Evolutionary conservation across 768 basidiomycete species (phyloP).

Genomic region (Tylopilus sp.): DNA sequence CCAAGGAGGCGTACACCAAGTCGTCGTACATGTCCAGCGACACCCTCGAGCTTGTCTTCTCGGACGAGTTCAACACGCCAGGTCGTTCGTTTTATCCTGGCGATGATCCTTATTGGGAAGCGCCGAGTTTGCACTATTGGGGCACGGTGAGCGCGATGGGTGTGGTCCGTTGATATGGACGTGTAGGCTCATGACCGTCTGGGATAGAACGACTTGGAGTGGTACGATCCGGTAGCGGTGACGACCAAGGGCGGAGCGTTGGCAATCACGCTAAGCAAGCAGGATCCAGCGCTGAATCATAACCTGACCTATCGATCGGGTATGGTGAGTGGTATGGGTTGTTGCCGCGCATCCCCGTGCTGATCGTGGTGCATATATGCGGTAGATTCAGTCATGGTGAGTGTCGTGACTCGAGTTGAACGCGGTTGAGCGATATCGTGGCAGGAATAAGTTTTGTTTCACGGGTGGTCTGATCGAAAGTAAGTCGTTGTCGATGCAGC

Average conservation of each 20-base stretch:
- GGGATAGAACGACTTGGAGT: slow-evolving; percentile 44
- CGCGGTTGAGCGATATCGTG: slow-evolving; percentile 2
- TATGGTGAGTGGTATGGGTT: slow-evolving; percentile 25
- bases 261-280: slow-evolving; percentile 46
- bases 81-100: slow-evolving; percentile 70
- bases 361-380: slow-evolving; percentile 12
- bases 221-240: slow-evolving; percentile 55
- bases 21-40: slow-evolving; percentile 36
- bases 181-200: slow-evolving; percentile 4
- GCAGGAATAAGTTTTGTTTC: slow-evolving; percentile 73
- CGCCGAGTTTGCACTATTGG: slow-evolving; percentile 65
- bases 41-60: slow-evolving; percentile 59
- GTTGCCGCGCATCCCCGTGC: slow-evolving; percentile 15
- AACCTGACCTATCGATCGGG: slow-evolving; percentile 45
- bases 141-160: slow-evolving; percentile 39
- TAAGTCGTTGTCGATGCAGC: slow-evolving; percentile 1
- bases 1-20: slow-evolving; percentile 40
- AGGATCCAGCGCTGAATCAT: slow-evolving; percentile 39
- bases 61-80: slow-evolving; percentile 77
- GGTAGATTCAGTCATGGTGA: slow-evolving; percentile 31
- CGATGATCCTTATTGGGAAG: slow-evolving; percentile 61
- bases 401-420: neutral
- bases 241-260: slow-evolving; percentile 52
- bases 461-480: slow-evolving; percentile 70
- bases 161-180: too few relatives aligned